Percentiles rank a stretch among this genome's conserved stretches.
phyloP scores from a whole-genome alignment of 1,284 basidiomycete genomes.

The Cutaneotrichosporon arboriforme region DNA sequence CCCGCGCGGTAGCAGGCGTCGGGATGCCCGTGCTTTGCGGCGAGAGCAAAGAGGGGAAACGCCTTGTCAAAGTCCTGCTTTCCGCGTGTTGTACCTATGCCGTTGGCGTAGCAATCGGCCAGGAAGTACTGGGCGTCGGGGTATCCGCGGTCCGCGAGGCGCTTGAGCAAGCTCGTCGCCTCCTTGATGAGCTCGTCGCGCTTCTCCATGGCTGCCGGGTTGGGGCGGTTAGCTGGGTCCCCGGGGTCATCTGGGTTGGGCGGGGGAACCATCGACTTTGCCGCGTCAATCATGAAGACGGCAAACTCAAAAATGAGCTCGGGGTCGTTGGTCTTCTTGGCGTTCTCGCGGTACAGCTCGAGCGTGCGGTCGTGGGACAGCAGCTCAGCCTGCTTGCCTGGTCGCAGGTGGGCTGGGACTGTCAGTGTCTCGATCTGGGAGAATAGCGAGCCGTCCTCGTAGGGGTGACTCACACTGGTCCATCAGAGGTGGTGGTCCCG shows the following conservation, averaged over 20 bases:
- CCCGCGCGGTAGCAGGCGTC: constrained; percentile 94
- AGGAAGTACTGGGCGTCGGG: constrained; percentile 93
- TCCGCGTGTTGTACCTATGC: constrained; percentile 80
- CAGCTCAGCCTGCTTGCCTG: constrained; percentile 84
- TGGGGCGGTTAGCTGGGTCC: constrained; percentile 43
- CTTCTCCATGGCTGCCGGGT: constrained; percentile 76
- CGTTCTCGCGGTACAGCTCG: constrained; percentile 93
- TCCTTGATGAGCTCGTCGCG: constrained; percentile 81
- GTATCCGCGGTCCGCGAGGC: constrained; percentile 88
- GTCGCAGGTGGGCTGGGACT: constrained; percentile 67
- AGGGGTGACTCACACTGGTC: constrained; percentile 45
- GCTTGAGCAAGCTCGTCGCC: constrained; percentile 77
- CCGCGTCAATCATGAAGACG: constrained; percentile 96
- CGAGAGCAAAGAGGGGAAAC: constrained; percentile 90
- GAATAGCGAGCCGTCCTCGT: neutral
- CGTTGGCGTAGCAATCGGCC: constrained; percentile 96
- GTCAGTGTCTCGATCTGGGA: neutral
- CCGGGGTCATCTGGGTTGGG: constrained; percentile 20
- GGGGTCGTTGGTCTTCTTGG: constrained; percentile 97
- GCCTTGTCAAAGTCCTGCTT: constrained; percentile 96
- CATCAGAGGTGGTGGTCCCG: constrained; percentile 38
- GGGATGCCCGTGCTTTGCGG: constrained; percentile 96
- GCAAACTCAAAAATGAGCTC: constrained; percentile 97
- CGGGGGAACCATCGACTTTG: constrained; percentile 63
- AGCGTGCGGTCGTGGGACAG: constrained; percentile 92